Conservation (phyloP, 2,329 filamentous ascomycete genomes). For the Paraconiothyrium brasiliense region DNA sequence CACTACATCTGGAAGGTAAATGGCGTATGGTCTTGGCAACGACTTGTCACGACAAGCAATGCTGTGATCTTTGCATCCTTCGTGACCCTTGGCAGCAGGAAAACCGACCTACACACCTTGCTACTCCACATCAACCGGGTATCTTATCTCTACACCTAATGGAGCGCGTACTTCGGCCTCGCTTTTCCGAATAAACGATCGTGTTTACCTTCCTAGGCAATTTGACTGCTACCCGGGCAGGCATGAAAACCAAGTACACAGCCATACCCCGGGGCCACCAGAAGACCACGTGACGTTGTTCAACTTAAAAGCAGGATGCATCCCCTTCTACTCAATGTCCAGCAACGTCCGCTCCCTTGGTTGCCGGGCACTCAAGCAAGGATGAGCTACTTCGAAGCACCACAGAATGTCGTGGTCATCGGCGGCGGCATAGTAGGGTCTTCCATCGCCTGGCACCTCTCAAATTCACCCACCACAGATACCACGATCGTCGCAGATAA, state of each 20-base stretch:
- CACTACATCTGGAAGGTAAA: conserved; percentile 12
- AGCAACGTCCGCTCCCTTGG: not conserved
- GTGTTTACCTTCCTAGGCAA: not conserved
- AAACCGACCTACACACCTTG: not conserved
- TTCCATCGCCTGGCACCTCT: conserved; percentile 18
- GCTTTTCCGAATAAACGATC: not conserved
- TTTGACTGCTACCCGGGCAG: not conserved
- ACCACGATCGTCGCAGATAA: conserved; percentile 16
- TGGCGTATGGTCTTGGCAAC: conserved; percentile 9
- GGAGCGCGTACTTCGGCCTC: not conserved
- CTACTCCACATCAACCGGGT: conserved; percentile 5
- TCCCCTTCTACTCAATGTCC: not conserved
- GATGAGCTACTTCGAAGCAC: conserved; percentile 13
- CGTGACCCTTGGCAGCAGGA: not conserved
- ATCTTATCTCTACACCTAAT: conserved; percentile 5
- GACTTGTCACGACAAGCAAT: conserved; percentile 3
- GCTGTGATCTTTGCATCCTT: not conserved
- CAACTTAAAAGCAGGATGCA: not conserved
- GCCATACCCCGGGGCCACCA: too few relatives aligned
- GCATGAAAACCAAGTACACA: not conserved
- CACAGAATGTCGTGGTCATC: conserved; percentile 18
- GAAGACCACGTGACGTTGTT: not conserved
- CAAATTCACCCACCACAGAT: conserved; percentile 9
- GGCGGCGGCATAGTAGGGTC: conserved; percentile 19
- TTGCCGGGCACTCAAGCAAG: not conserved